Conservation (phyloP, 345 rosid genomes). For the Rhodamnia rubescens region DNA sequence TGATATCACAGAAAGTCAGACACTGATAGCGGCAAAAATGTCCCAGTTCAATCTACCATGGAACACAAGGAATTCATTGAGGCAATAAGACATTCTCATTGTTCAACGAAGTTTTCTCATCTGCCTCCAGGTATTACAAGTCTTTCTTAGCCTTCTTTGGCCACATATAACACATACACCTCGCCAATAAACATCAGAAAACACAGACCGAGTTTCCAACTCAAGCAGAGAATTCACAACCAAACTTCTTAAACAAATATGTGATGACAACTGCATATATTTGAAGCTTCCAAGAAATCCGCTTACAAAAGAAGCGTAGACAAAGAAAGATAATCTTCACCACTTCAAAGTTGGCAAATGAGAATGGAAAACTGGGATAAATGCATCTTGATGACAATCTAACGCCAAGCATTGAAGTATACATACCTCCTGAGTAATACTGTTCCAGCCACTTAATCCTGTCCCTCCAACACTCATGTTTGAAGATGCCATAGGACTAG, state of each 20-base stretch:
- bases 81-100: background rate
- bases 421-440: slow-evolving; percentile 70
- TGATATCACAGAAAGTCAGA: background rate
- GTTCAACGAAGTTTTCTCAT: background rate
- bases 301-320: background rate
- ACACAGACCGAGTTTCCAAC: background rate
- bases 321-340: background rate
- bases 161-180: background rate
- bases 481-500: slow-evolving; percentile 97
- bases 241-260: background rate
- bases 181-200: background rate
- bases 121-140: background rate
- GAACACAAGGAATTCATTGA: background rate
- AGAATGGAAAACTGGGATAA: background rate
- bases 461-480: slow-evolving; percentile 52
- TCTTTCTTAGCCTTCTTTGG: background rate
- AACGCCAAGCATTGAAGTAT: background rate
- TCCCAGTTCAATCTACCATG: background rate
- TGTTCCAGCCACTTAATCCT: slow-evolving; percentile 69
- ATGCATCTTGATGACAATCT: background rate
- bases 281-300: background rate
- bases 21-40: background rate
- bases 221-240: background rate
- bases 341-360: background rate
- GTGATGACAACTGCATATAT: background rate